phyloP scores from a whole-genome alignment of 352 stramenopile genomes.

The Pythium insidiosum region DNA sequence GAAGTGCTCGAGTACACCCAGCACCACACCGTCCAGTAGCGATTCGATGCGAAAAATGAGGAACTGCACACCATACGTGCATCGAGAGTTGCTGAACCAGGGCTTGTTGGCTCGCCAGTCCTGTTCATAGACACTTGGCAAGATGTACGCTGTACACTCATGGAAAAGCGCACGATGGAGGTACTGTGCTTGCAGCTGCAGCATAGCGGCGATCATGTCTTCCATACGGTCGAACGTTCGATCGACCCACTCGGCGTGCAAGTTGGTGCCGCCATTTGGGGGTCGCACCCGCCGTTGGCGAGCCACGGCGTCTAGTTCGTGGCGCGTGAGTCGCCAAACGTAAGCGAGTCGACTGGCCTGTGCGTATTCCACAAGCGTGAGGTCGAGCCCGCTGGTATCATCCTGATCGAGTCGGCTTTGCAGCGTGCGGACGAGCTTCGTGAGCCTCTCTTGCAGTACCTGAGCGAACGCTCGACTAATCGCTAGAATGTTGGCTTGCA shows the following conservation, averaged over 20 bases:
- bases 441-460: constrained; percentile 49
- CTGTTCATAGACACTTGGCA: constrained; percentile 50
- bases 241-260: constrained; percentile 62
- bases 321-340: constrained; percentile 52
- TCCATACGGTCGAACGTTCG: constrained; percentile 57
- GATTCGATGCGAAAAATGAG: constrained; percentile 36
- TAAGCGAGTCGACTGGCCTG: constrained; percentile 47
- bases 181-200: constrained; percentile 44
- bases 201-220: constrained; percentile 32
- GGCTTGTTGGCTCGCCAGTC: constrained; percentile 40
- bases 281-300: constrained; percentile 19
- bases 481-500: constrained; percentile 56
- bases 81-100: constrained; percentile 53
- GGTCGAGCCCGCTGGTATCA: constrained; percentile 24
- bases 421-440: constrained; percentile 28
- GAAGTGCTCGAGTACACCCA: constrained; percentile 29
- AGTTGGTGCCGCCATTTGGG: constrained; percentile 14
- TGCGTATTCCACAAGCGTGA: constrained; percentile 45
- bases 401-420: constrained; percentile 21
- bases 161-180: constrained; percentile 53
- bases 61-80: constrained; percentile 51
- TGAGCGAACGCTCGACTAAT: constrained; percentile 56
- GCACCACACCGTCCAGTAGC: constrained; percentile 33
- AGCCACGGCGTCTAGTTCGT: constrained; percentile 43
- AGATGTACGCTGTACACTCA: constrained; percentile 31